Evolutionary conservation across 2,329 filamentous ascomycete species (phyloP), one percentile per base, ranked within the genome.

Genomic region (Ceratocystiopsis sp.): DNA sequence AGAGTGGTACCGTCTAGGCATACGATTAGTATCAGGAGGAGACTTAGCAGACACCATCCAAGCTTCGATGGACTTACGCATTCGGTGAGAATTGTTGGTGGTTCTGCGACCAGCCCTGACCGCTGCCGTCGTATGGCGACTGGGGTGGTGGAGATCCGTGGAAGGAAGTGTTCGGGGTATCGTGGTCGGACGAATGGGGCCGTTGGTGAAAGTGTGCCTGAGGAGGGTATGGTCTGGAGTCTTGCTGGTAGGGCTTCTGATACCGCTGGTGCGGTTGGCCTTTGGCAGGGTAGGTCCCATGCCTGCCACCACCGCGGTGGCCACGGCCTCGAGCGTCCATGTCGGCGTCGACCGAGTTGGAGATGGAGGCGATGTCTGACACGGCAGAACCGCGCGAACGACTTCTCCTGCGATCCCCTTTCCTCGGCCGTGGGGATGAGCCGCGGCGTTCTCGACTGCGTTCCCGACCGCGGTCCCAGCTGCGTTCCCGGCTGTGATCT

Each of bases 1-100:
- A 29, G 76, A 68, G 17, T 71, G 67, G 37, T 78, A 79, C 59
- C 78, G 78, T 29, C 73, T 78, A 49, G 63, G 5, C n/a, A 35
- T 33, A 34, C 14, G 11, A 15, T 46, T 40, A 45, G 40, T 10
- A 15, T 14, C 8, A 7, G 15, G 35, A 8, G 33, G 9, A 12
- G 18, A 16, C 16, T 13, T 14, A 21, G 32, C 18, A n/a, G 35
- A 8, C 21, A 37, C 10, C 3, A 13, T 9, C n/a, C 13, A 34
- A 6, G 17, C 12, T n/a, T 17, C 8, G 21, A 19, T 14, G 4
- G 34, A 57, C 66, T 52, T 52, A 68, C 66, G 57, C 59, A 47
- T 62, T 61, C 12, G 63, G 59, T 4, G 60, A 61, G 42, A 55
- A 59, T 44, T 63, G 58, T 34, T 53, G 51, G 43, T 59, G 54